phyloP scores from a whole-genome alignment of 495 filamentous ascomycete genomes.

The Pyrenopolyporus hunteri region DNA sequence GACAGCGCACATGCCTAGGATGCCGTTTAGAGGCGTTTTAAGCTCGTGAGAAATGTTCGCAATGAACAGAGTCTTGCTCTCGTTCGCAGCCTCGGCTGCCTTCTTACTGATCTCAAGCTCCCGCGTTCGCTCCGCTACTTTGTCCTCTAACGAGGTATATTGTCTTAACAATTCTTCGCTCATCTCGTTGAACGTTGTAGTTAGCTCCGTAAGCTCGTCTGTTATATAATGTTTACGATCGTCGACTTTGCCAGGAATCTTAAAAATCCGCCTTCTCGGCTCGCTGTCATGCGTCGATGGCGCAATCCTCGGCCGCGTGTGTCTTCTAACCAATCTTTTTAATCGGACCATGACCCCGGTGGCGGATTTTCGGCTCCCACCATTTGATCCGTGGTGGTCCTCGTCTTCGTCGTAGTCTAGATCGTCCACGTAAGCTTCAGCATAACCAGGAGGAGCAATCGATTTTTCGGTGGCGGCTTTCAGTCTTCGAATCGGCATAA shows the following conservation, averaged over 20 bases:
- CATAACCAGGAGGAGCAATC: constrained; percentile 66
- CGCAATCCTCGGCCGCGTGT: constrained; percentile 39
- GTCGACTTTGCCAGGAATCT: constrained; percentile 81
- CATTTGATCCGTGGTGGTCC: constrained; percentile 41
- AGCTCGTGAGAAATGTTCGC: constrained; percentile 96
- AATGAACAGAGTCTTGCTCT: constrained; percentile 94
- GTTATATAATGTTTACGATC: constrained; percentile 76
- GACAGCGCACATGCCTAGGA: constrained; percentile 89
- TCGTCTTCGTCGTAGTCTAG: constrained; percentile 53
- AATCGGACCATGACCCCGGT: constrained; percentile 48
- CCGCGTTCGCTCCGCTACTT: constrained; percentile 79
- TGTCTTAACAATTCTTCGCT: constrained; percentile 86
- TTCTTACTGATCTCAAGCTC: constrained; percentile 89
- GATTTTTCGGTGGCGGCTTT: constrained; percentile 80
- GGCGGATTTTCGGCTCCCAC: constrained; percentile 47
- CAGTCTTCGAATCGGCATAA: constrained; percentile 78
- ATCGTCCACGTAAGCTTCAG: constrained; percentile 50
- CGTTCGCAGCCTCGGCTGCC: constrained; percentile 88
- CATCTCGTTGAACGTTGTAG: constrained; percentile 91
- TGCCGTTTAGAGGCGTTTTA: constrained; percentile 91
- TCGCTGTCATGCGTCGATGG: constrained; percentile 51
- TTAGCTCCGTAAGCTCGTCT: constrained; percentile 88
- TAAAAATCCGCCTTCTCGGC: constrained; percentile 64
- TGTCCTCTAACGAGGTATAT: constrained; percentile 81
- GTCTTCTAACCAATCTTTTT: constrained; percentile 41